Evolutionary conservation across 2,329 filamentous ascomycete species (phyloP).

Genomic region (Cladobotryum mycophilum): DNA sequence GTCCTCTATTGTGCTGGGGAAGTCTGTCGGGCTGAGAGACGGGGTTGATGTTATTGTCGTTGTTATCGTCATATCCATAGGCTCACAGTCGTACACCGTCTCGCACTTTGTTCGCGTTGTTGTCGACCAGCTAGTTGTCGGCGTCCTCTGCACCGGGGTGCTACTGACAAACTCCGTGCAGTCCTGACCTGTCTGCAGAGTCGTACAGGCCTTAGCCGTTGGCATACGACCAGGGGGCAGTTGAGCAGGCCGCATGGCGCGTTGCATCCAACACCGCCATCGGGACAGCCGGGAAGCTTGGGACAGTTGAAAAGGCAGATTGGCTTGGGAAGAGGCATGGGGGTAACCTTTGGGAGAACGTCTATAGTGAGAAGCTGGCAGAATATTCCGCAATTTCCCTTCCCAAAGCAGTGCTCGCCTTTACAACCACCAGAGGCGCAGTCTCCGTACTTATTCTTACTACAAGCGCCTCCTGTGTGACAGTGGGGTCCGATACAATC

Average conservation of each 20-base stretch:
- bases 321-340: background rate
- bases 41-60: constrained; percentile 1
- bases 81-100: constrained; percentile 6
- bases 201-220: constrained; percentile 2
- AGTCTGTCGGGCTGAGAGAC: background rate
- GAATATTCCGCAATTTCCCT: background rate
- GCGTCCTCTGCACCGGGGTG: background rate
- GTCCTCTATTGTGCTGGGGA: background rate
- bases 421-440: background rate
- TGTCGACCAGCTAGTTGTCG: constrained; percentile 3
- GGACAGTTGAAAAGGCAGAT: constrained; percentile 1
- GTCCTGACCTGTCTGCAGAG: background rate
- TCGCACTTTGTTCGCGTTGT: constrained; percentile 6
- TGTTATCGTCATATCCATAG: constrained; percentile 1
- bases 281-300: background rate
- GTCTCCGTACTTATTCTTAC: background rate
- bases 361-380: constrained; percentile 2
- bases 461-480: background rate
- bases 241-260: background rate
- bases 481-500: background rate
- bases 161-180: constrained; percentile 7
- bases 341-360: background rate
- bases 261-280: background rate
- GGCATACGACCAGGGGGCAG: constrained; percentile 2
- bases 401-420: background rate